phyloP scores from a whole-genome alignment of 208 protist species.

The Trypanosoma conorhini region DNA sequence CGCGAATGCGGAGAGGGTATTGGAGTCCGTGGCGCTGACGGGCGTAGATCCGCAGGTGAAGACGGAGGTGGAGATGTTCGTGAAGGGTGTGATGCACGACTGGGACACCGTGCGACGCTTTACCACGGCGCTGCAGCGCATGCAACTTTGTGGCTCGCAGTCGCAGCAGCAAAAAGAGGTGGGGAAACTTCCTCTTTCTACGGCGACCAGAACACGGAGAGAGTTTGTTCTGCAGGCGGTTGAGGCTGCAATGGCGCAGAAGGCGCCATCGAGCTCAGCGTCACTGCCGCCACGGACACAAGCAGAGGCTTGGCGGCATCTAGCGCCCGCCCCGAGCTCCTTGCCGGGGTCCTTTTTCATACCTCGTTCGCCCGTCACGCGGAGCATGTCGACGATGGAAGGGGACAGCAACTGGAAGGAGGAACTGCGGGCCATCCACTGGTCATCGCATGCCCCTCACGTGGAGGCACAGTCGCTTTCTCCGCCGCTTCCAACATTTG shows the following conservation, averaged over 20 bases:
- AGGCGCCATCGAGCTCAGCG: background rate
- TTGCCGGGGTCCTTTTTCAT: background rate
- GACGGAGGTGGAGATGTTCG: conserved; percentile 39
- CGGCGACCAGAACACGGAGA: conserved; percentile 34
- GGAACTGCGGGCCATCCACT: background rate
- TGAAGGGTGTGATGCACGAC: conserved; percentile 68
- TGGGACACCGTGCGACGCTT: conserved; percentile 64
- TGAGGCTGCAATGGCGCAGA: conserved; percentile 39
- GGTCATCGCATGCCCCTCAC: background rate
- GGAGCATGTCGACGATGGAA: background rate
- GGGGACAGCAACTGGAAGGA: background rate
- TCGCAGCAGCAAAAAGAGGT: conserved; percentile 11
- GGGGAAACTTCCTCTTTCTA: conserved; percentile 3
- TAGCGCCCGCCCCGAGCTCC: background rate
- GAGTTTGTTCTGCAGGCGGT: conserved; percentile 65
- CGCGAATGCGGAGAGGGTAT: conserved; percentile 52
- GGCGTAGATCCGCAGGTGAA: background rate
- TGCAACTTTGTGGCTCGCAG: conserved; percentile 57
- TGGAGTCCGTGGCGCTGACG: conserved; percentile 17
- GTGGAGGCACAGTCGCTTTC: background rate
- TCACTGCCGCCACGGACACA: background rate
- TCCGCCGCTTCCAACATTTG: background rate
- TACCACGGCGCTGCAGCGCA: conserved; percentile 64
- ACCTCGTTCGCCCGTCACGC: background rate
- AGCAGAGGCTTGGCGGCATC: background rate